phyloP scores from a whole-genome alignment of 495 filamentous ascomycete species.

The Penicillium pancosmium region DNA sequence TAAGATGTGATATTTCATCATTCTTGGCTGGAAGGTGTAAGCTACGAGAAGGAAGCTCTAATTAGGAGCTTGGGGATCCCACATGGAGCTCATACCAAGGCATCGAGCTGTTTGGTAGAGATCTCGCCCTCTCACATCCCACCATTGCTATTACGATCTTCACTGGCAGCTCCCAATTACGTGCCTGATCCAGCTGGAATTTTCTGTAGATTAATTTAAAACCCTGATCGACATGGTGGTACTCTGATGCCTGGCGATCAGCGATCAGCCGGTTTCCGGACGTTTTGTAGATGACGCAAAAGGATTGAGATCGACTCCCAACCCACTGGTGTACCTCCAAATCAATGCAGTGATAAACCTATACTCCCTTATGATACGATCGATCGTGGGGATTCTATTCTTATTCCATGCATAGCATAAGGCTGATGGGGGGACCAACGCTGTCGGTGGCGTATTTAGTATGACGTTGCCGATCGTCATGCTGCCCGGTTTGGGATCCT shows the following conservation, averaged over 20 bases:
- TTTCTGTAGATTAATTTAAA: not conserved
- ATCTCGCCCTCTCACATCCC: not conserved
- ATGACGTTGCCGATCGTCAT: not conserved
- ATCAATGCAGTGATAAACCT: not conserved
- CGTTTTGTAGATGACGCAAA: conserved; percentile 6
- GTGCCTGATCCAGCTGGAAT: not conserved
- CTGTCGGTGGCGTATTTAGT: not conserved
- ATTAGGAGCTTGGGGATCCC: not conserved
- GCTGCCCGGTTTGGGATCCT: not conserved
- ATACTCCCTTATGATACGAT: too few species aligned
- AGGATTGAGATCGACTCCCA: not conserved
- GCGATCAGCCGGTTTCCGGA: conserved; percentile 3
- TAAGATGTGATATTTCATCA: not conserved
- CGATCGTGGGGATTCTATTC: not conserved
- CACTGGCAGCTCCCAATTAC: not conserved
- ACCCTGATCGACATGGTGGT: not conserved
- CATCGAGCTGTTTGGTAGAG: not conserved
- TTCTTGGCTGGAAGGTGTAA: conserved; percentile 1
- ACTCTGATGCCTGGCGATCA: conserved; percentile 3
- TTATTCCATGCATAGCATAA: conserved; percentile 1
- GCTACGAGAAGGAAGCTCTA: not conserved
- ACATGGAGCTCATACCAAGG: not conserved
- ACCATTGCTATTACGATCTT: conserved; percentile 1
- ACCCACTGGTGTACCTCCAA: not conserved
- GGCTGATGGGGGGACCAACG: not conserved